Base-by-base conservation (phyloP, 495 filamentous ascomycete species). In the Aspergillus bertholletiae region DNA sequence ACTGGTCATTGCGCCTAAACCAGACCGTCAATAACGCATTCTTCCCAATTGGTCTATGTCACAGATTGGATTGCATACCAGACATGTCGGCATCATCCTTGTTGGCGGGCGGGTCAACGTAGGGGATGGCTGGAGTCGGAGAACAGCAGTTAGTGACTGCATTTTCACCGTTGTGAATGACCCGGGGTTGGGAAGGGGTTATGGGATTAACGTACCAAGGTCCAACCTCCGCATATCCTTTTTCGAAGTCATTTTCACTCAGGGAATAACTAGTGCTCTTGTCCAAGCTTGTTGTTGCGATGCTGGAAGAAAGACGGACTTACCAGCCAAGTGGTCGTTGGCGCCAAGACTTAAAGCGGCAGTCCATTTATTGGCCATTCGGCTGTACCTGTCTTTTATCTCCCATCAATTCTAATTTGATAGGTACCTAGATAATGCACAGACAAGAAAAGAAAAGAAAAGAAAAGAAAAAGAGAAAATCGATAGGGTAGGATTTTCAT, bases 171-270 rank as follows among this genome's bases (percentile, higher is more conserved):
- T 34, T 11, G 48, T 39, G 7, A 26, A 40, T n/a, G 32, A 26
- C 40, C 35, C n/a, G 28, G n/a, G 34, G 20, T 30, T 15, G 13
- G 22, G 22, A 13, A 35, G 46, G 28, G 20, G 46, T 46, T 24
- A 41, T 18, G 12, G n/a, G 22, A 12, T 12, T 24, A 12, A 71
- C 79, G 63, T 79, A 96, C 92, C 83, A 57, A 96, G 80, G 73
- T 96, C 90, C 46, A 80, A 74, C 63, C 90, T 80, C 30, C 91
- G 84, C 88, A 93, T 91, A 70, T 96, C 90, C 70, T 92, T 95
- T 70, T 84, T 89, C 32, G 81, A 80, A 23, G 88, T 74, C 87
- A 92, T 92, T 32, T 57, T 70, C n/a, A 22, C n/a, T 21, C 18
- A 2, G 15, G 15, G 26, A 22, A 30, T 34, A 24, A 21, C 26